A percentile compares a stretch with the other conserved stretches of the same genome.
phyloP scores from a whole-genome alignment of 2,329 filamentous ascomycete species.

The Cordyceps farinosa region DNA sequence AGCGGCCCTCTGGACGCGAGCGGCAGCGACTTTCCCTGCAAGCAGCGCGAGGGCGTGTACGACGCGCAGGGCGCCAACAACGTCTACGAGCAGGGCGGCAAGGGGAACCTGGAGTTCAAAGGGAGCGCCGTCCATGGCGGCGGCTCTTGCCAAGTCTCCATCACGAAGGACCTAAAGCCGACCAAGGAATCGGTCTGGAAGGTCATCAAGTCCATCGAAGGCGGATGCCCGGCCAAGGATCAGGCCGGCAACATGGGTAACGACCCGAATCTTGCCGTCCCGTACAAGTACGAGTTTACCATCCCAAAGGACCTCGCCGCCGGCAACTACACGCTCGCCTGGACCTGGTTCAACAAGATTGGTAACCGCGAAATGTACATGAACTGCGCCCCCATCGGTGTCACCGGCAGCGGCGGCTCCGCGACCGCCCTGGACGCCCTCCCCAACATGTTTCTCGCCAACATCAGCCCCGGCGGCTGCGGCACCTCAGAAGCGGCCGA shows the following conservation, averaged over 20 bases:
- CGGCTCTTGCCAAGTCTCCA: slow-evolving; percentile 83
- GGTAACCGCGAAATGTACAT: slow-evolving; percentile 98
- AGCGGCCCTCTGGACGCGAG: slow-evolving; percentile 61
- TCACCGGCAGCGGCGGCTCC: slow-evolving; percentile 53
- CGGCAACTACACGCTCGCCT: slow-evolving; percentile 78
- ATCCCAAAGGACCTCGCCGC: slow-evolving; percentile 69
- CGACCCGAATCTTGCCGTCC: slow-evolving; percentile 40
- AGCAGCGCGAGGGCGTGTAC: slow-evolving; percentile 50
- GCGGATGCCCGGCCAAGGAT: slow-evolving; percentile 71
- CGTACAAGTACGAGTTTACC: slow-evolving; percentile 62
- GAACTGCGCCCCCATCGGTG: slow-evolving; percentile 78
- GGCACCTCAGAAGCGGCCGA: slow-evolving; percentile 54
- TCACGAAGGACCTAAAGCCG: slow-evolving; percentile 74
- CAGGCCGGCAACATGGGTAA: slow-evolving; percentile 55
- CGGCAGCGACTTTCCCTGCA: slow-evolving; percentile 80
- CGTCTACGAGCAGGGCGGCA: slow-evolving; percentile 48
- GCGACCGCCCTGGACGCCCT: slow-evolving; percentile 57
- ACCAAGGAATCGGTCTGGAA: slow-evolving; percentile 70
- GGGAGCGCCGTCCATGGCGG: slow-evolving; percentile 82
- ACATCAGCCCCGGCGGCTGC: slow-evolving; percentile 56
- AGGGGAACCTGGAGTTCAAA: slow-evolving; percentile 54
- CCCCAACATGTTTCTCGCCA: slow-evolving; percentile 69
- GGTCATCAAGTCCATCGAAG: slow-evolving; percentile 83
- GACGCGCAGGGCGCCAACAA: slow-evolving; percentile 50
- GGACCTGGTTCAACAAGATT: slow-evolving; percentile 92